Conservation (phyloP, 164 flowering plant species). For the Litsea cubeba region DNA sequence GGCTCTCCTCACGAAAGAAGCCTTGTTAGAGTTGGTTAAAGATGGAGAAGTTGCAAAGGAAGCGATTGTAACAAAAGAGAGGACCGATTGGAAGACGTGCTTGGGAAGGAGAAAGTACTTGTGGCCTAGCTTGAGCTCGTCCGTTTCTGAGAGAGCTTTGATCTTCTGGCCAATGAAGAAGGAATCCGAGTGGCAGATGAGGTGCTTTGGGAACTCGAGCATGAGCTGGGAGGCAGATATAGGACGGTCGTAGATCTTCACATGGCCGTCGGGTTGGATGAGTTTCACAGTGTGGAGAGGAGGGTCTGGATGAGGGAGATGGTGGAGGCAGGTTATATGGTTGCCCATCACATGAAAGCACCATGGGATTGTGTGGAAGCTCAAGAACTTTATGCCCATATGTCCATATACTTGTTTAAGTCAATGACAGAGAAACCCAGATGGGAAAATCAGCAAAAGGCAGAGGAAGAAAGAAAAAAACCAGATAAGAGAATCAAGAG, state of each 20-base stretch:
- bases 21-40: background rate
- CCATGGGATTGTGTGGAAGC: slow-evolving; percentile 25
- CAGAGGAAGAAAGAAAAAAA: background rate
- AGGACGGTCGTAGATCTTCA: slow-evolving; percentile 46
- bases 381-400: slow-evolving; percentile 21
- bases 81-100: slow-evolving; percentile 48
- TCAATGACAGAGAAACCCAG: background rate
- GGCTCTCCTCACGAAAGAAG: slow-evolving; percentile 22
- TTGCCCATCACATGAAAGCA: slow-evolving; percentile 21
- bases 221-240: slow-evolving; percentile 48
- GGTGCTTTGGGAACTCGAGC: slow-evolving; percentile 51
- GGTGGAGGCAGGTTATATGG: slow-evolving; percentile 21
- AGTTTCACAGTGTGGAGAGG: slow-evolving; percentile 32
- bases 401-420: background rate
- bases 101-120: slow-evolving; percentile 63
- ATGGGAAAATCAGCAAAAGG: background rate
- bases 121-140: slow-evolving; percentile 54
- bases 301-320: slow-evolving; percentile 4
- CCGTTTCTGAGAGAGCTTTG: slow-evolving; percentile 42
- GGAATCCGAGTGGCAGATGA: slow-evolving; percentile 54
- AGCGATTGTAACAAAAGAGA: slow-evolving; percentile 54
- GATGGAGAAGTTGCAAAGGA: slow-evolving; percentile 28
- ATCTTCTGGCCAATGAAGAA: slow-evolving; percentile 67
- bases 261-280: slow-evolving; percentile 44
- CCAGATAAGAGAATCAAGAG: too few species aligned